phyloP scores from a whole-genome alignment of 2,329 filamentous ascomycete genomes.

The Ceratocystis lukuohia region DNA sequence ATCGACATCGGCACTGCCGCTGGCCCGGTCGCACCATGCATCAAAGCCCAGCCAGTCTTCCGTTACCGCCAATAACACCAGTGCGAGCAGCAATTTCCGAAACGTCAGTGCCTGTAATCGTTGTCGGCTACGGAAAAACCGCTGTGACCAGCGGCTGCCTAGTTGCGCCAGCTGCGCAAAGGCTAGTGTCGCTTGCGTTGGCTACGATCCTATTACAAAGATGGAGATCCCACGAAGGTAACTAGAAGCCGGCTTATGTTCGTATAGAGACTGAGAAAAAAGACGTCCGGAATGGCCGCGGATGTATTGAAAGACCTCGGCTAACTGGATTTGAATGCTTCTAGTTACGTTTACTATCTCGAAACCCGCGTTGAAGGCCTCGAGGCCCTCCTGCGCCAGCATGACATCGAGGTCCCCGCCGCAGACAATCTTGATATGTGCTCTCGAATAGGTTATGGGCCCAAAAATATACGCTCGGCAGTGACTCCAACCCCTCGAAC shows the following conservation, averaged over 20 bases:
- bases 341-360: conserved; percentile 84
- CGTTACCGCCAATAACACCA: conserved; percentile 32
- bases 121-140: conserved; percentile 82
- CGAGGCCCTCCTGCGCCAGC: conserved; percentile 57
- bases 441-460: conserved; percentile 35
- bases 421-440: conserved; percentile 55
- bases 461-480: conserved; percentile 10
- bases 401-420: conserved; percentile 58
- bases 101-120: conserved; percentile 92
- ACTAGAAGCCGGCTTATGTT: conserved; percentile 29
- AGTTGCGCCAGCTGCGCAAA: conserved; percentile 88
- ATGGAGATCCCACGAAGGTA: conserved; percentile 85
- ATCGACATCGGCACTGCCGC: not conserved
- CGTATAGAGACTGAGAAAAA: too few relatives aligned
- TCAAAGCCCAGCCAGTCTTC: conserved; percentile 18
- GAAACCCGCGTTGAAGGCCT: conserved; percentile 76
- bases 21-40: not conserved
- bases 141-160: conserved; percentile 85
- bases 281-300: too few relatives aligned
- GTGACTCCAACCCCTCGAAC: conserved; percentile 2
- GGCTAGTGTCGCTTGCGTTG: conserved; percentile 79
- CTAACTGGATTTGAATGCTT: conserved; percentile 9
- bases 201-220: conserved; percentile 94
- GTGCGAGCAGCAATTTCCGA: conserved; percentile 56
- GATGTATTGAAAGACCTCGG: not conserved